Base-by-base conservation (phyloP, 352 stramenopile species). In the Phytophthora cactorum region DNA sequence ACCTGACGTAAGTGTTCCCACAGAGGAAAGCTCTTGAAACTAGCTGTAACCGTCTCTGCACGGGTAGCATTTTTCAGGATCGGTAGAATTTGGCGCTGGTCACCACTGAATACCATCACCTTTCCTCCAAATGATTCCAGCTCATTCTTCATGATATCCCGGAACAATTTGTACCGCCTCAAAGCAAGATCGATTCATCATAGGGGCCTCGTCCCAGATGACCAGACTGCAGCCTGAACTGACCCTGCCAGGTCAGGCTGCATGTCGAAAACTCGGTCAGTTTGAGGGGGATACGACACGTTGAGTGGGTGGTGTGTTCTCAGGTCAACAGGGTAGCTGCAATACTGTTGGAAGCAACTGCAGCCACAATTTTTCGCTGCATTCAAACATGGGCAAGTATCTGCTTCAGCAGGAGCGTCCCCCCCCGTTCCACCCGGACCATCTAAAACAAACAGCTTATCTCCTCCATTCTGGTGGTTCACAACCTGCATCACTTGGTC, bases 21-120 rank as follows among this genome's bases (percentile, higher is more conserved):
- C 17, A 34, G 29, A 8, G 29, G 29, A 8, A 7, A 34, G 29
- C 29, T 34, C 68, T 67, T 1, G 74, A 22, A 39, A 17, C 6
- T 70, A 2, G 46, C 55, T 27, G 57, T 15, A 0, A 78, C 44
- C 25, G 69, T 65, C 9, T 72, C 41, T 0, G 47, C 56, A 0
- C 8, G 32, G 4, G 27, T 31, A 2, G 17, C 47, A 3, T 36
- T 10, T 29, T 22, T 41, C 1, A 78, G 52, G 3, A 79, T 54
- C 10, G 66, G 63, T 10, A 76, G 41, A n/a, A 63, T 57, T 46
- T 75, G 67, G 1, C 65, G n/a, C 22, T 75, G 76, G 52, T 79
- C 59, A 8, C 56, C 58, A 7, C 12, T 5, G 47, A 53, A 4
- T 4, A 79, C 51, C 1, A 70, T 29, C 12, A 79, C 25, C 5